These are phyloP conservation scores for Aspergillus niger DNA, from an alignment of 2,329 filamentous ascomycete genomes.

Conservation along the genomic window DNA sequence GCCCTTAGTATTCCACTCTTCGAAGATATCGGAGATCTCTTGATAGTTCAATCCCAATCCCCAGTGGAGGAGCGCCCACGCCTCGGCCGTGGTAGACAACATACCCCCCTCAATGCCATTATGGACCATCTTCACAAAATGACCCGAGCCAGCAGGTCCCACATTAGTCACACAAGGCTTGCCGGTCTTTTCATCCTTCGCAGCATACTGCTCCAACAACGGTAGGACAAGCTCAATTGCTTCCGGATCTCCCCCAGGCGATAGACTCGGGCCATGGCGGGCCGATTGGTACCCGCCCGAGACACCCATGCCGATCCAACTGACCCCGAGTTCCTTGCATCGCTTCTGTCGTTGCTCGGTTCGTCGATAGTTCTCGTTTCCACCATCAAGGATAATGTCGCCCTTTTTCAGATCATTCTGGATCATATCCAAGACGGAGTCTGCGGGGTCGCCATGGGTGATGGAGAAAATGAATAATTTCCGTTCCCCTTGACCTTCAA, in stretches of 20 bases:
- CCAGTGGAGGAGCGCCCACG: constrained; percentile 64
- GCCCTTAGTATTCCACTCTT: constrained; percentile 61
- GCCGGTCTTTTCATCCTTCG: constrained; percentile 60
- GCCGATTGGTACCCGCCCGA: constrained; percentile 71
- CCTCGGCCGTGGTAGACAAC: constrained; percentile 65
- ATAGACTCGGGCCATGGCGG: constrained; percentile 66
- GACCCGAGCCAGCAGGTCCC: constrained; percentile 65
- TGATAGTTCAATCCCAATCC: constrained; percentile 61
- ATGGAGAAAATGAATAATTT: constrained; percentile 46
- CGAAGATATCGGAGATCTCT: constrained; percentile 62
- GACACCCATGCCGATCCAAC: constrained; percentile 68
- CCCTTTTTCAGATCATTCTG: constrained; percentile 57
- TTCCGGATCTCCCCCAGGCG: constrained; percentile 62
- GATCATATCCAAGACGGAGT: constrained; percentile 42
- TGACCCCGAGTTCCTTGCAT: constrained; percentile 59
- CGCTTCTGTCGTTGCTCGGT: constrained; percentile 65
- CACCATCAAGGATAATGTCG: constrained; percentile 69
- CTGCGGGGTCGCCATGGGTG: constrained; percentile 43
- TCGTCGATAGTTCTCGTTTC: constrained; percentile 67
- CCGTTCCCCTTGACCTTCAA: constrained; percentile 33
- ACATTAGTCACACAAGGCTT: constrained; percentile 62
- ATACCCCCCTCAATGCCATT: constrained; percentile 75
- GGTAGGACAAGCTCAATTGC: constrained; percentile 63
- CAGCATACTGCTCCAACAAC: constrained; percentile 61
- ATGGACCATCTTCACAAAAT: constrained; percentile 76